Conservation (phyloP, 2,329 filamentous ascomycete genomes). For the Neofusicoccum umdonicola region DNA sequence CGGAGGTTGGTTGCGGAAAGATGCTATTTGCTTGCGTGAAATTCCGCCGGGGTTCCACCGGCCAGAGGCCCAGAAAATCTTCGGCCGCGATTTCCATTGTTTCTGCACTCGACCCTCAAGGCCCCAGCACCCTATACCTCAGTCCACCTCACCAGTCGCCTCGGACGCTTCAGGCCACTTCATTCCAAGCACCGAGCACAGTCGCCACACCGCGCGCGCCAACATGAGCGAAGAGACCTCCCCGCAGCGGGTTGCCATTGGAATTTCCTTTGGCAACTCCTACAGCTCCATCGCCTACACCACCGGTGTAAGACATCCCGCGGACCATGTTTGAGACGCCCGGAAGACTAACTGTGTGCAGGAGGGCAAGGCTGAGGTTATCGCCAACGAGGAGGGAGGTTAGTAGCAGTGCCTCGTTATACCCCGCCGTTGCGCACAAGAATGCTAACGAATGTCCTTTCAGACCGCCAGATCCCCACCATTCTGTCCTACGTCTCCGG, state of each 20-base stretch:
- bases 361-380: constrained; percentile 95
- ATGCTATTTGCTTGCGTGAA: neutral
- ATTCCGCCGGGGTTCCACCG: constrained; percentile 10
- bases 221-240: constrained; percentile 52
- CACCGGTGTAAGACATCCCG: constrained; percentile 48
- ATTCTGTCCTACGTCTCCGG: constrained; percentile 92
- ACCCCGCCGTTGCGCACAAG: constrained; percentile 11
- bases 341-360: constrained; percentile 25
- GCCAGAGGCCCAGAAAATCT: constrained; percentile 4
- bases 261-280: constrained; percentile 96
- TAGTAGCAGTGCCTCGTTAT: constrained; percentile 34
- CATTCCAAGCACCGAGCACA: neutral
- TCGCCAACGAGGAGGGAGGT: constrained; percentile 98
- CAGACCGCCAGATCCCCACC: constrained; percentile 94
- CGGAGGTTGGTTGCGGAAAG: constrained; percentile 5
- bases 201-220: neutral
- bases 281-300: constrained; percentile 97
- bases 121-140: neutral
- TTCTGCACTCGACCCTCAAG: neutral
- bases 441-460: constrained; percentile 19
- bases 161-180: neutral
- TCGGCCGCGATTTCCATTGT: neutral
- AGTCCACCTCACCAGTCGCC: neutral
- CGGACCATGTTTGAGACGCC: constrained; percentile 22
- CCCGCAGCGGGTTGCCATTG: constrained; percentile 70